Evolutionary conservation across 2,329 filamentous ascomycete species (phyloP).

Genomic region (Xylariales sp.): DNA sequence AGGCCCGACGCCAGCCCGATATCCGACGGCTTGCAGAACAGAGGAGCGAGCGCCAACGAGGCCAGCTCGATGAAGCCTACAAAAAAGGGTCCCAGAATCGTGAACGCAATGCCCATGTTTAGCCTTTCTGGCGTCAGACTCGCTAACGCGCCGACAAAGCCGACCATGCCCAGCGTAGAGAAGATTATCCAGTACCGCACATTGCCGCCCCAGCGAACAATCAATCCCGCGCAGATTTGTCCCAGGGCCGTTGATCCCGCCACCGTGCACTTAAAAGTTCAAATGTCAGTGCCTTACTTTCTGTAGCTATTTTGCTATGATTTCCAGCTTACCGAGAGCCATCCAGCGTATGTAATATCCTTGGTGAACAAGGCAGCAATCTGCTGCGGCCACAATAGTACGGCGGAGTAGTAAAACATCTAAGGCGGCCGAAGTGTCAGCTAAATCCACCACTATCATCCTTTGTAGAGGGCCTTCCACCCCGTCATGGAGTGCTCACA

Average conservation of each 20-base stretch:
- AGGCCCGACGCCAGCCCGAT: constrained; percentile 36
- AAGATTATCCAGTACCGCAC: constrained; percentile 31
- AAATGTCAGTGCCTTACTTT: neutral
- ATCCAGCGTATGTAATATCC: constrained; percentile 28
- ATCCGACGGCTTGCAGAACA: constrained; percentile 32
- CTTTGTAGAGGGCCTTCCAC: no score
- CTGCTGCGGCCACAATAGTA: constrained; percentile 31
- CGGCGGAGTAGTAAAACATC: constrained; percentile 28
- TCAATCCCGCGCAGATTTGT: constrained; percentile 25
- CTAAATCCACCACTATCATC: no score
- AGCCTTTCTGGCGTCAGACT: constrained; percentile 26
- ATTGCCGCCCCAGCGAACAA: constrained; percentile 29
- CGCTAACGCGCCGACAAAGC: constrained; percentile 27
- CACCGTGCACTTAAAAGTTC: constrained; percentile 23
- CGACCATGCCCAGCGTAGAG: constrained; percentile 31
- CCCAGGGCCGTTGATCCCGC: constrained; percentile 28
- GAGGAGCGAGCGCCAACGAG: constrained; percentile 27
- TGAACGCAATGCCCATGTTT: constrained; percentile 26
- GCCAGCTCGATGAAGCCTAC: constrained; percentile 31
- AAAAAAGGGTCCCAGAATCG: constrained; percentile 30
- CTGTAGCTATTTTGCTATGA: neutral
- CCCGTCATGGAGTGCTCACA: no score
- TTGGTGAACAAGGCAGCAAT: constrained; percentile 28
- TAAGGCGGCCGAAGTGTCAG: constrained; percentile 9
- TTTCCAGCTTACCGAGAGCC: constrained; percentile 22